Conservation (phyloP, 441 rosid genomes). For the Caryocar brasiliense region DNA sequence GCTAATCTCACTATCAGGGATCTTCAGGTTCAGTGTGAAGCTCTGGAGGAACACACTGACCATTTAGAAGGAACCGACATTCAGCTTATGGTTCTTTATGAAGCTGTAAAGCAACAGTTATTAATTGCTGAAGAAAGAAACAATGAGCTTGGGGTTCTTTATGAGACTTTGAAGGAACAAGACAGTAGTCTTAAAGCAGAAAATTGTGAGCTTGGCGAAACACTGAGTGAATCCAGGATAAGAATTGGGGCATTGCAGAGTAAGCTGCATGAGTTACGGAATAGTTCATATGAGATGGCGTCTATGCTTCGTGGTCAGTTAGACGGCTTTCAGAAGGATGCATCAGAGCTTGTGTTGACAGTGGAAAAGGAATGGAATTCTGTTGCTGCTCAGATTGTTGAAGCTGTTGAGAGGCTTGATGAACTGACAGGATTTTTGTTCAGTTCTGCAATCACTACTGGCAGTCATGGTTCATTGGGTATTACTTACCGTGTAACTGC, state of each 20-base stretch:
- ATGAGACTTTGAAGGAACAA: slow-evolving; percentile 38
- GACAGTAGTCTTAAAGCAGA: slow-evolving; percentile 35
- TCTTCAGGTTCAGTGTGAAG: slow-evolving; percentile 38
- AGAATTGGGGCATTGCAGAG: slow-evolving; percentile 44
- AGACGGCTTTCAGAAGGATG: slow-evolving; percentile 48
- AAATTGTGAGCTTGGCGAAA: slow-evolving; percentile 43
- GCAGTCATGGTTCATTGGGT: slow-evolving; percentile 31
- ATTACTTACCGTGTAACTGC: slow-evolving; percentile 29
- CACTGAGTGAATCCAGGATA: slow-evolving; percentile 30
- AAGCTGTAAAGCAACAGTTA: slow-evolving; percentile 49
- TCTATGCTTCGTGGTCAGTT: slow-evolving; percentile 41
- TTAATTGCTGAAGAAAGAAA: slow-evolving; percentile 31
- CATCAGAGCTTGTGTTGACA: slow-evolving; percentile 38
- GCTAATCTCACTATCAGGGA: slow-evolving; percentile 31
- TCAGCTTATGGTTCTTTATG: slow-evolving; percentile 55
- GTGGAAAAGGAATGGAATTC: slow-evolving; percentile 55
- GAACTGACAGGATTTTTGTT: slow-evolving; percentile 27
- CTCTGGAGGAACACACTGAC: slow-evolving; percentile 40
- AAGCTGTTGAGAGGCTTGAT: slow-evolving; percentile 61
- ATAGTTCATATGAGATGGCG: slow-evolving; percentile 34
- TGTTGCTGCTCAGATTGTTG: slow-evolving; percentile 33
- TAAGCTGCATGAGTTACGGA: slow-evolving; percentile 49
- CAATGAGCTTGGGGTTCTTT: slow-evolving; percentile 39
- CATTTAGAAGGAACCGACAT: slow-evolving; percentile 47
- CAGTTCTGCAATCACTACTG: slow-evolving; percentile 15